Evolutionary conservation across 2,329 filamentous ascomycete genomes (phyloP).

Genomic region (Diaporthe aspalathi): DNA sequence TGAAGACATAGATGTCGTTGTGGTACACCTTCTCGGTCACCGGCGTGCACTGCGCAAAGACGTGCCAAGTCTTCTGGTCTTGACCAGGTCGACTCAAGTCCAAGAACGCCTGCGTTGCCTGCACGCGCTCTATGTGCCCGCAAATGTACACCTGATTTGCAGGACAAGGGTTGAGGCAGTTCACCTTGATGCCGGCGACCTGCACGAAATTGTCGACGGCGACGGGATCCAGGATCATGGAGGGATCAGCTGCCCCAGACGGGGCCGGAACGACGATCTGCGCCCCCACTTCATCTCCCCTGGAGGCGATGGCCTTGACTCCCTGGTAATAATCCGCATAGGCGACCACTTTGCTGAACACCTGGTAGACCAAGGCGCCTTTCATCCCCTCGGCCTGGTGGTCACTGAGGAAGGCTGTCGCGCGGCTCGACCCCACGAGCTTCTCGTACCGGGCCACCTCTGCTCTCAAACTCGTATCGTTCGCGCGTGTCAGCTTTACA

Average conservation of each 20-base stretch:
- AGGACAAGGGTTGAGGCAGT: conserved; percentile 45
- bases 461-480: not conserved
- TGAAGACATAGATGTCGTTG: conserved; percentile 42
- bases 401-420: conserved; percentile 49
- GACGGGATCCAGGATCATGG: conserved; percentile 33
- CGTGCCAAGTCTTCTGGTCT: conserved; percentile 13
- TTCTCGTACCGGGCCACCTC: not conserved
- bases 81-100: not conserved
- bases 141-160: conserved; percentile 44
- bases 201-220: conserved; percentile 49
- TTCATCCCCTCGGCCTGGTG: not conserved
- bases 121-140: conserved; percentile 40
- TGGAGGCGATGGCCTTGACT: conserved; percentile 31
- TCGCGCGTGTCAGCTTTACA: not conserved
- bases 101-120: conserved; percentile 37
- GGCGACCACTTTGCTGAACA: conserved; percentile 34
- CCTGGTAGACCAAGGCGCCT: conserved; percentile 50
- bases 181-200: conserved; percentile 51
- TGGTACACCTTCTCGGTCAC: not conserved
- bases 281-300: conserved; percentile 37
- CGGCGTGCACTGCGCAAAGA: conserved; percentile 34
- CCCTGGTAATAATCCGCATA: conserved; percentile 38
- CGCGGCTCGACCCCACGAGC: not conserved
- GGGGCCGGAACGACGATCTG: conserved; percentile 29
- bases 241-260: not conserved